Evolutionary conservation across 805 yeast species (phyloP).

Genomic region (Candida ulmi): DNA sequence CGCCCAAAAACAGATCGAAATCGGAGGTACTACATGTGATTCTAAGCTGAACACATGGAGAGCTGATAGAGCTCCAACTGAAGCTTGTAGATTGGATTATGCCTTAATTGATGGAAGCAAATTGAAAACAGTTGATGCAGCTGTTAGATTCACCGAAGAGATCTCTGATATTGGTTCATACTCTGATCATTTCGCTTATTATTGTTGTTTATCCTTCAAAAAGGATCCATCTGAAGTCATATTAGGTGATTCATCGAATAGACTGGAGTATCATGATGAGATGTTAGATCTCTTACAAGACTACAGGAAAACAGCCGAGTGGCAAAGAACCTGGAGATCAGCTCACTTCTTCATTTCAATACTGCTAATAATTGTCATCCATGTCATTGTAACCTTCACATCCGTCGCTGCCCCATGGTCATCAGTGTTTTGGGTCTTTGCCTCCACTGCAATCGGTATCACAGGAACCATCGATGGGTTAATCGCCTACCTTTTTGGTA

Average conservation of each 20-base stretch:
- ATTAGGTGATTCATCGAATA: neutral
- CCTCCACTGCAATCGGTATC: conserved; percentile 48
- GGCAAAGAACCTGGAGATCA: conserved; percentile 63
- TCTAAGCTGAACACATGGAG: conserved; percentile 88
- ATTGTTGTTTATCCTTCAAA: conserved; percentile 34
- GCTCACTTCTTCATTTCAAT: conserved; percentile 58
- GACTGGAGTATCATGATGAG: conserved; percentile 35
- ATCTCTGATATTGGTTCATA: conserved; percentile 67
- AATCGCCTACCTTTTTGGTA: conserved; percentile 74
- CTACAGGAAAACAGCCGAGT: conserved; percentile 47
- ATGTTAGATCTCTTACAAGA: conserved; percentile 40
- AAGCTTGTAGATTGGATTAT: conserved; percentile 80
- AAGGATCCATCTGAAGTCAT: conserved; percentile 3
- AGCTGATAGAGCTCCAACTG: conserved; percentile 24
- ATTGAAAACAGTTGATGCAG: conserved; percentile 52
- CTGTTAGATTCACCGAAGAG: conserved; percentile 68
- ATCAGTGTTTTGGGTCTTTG: conserved; percentile 58
- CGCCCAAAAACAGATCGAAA: conserved; percentile 56
- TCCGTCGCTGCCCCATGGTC: conserved; percentile 52
- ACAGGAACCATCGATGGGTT: conserved; percentile 73
- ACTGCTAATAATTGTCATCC: conserved; percentile 43
- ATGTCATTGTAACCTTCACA: conserved; percentile 55
- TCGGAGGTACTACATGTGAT: conserved; percentile 89
- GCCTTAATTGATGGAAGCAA: conserved; percentile 64
- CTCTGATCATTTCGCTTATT: conserved; percentile 91